Conservation (phyloP, 306 rosid species). For the Trichosanthes truncata region DNA sequence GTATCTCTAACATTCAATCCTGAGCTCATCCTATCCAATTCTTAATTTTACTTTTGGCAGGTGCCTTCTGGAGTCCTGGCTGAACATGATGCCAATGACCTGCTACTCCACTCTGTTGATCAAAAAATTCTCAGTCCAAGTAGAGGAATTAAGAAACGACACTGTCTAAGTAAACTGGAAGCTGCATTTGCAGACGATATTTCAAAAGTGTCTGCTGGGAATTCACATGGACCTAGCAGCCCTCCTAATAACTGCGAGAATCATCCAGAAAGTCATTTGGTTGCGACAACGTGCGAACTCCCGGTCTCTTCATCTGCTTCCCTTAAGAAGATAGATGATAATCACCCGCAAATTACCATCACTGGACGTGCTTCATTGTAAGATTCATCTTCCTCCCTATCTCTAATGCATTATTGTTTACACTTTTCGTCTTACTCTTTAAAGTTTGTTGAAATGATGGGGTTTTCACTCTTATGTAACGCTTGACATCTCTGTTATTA, state of each 20-base stretch:
- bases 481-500: slow-evolving; percentile 13
- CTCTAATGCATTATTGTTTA: not conserved
- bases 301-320: slow-evolving; percentile 32
- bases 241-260: slow-evolving; percentile 41
- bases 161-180: slow-evolving; percentile 22
- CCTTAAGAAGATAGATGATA: slow-evolving; percentile 30
- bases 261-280: slow-evolving; percentile 31
- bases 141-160: slow-evolving; percentile 32
- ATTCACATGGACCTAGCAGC: slow-evolving; percentile 24
- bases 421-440: too few species aligned
- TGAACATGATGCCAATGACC: slow-evolving; percentile 60
- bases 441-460: not conserved
- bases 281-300: slow-evolving; percentile 31
- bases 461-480: not conserved
- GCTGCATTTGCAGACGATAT: slow-evolving; percentile 19
- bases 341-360: slow-evolving; percentile 22
- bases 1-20: not conserved
- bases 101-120: slow-evolving; percentile 39
- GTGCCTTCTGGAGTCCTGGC: slow-evolving; percentile 44
- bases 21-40: not conserved
- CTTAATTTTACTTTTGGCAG: slow-evolving; percentile 12
- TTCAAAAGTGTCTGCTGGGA: slow-evolving; percentile 31
- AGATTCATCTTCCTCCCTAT: slow-evolving; percentile 16
- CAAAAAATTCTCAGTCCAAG: slow-evolving; percentile 27
- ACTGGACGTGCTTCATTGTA: slow-evolving; percentile 50